These are phyloP conservation scores for Cercospora nicotianae DNA, from an alignment of 2,329 filamentous ascomycete species.

Conservation along the genomic window DNA sequence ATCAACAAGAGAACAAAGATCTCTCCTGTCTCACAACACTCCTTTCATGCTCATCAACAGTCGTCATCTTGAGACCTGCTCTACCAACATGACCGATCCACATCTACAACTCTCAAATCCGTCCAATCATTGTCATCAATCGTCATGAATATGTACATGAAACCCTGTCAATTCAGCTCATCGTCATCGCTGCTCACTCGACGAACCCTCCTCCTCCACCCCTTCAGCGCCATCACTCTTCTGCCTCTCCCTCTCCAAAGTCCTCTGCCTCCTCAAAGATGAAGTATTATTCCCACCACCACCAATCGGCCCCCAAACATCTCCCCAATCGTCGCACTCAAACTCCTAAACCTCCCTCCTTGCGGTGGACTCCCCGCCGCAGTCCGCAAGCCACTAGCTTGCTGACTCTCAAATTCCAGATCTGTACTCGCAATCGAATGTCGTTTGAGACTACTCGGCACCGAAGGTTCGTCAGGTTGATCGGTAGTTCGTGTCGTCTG, in stretches of 20 bases:
- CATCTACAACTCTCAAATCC: background rate
- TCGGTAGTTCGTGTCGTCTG: slow-evolving; percentile 14
- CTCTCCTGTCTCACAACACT: background rate
- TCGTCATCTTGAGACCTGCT: background rate
- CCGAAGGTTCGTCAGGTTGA: background rate
- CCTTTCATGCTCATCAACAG: background rate
- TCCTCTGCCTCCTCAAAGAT: slow-evolving; percentile 20
- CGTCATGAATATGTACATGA: background rate
- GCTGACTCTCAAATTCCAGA: slow-evolving; percentile 29
- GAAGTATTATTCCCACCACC: background rate
- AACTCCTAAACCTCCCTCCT: slow-evolving; percentile 26
- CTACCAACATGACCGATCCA: background rate
- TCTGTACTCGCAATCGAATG: slow-evolving; percentile 32
- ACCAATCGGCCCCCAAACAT: slow-evolving; percentile 25
- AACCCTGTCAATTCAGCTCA: background rate
- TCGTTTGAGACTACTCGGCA: slow-evolving; percentile 21
- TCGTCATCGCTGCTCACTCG: background rate
- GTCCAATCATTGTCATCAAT: background rate
- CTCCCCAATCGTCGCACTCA: slow-evolving; percentile 33
- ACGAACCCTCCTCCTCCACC: background rate
- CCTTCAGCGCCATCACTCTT: background rate
- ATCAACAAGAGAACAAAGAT: background rate
- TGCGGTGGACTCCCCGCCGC: slow-evolving; percentile 22
- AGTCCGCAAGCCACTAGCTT: slow-evolving; percentile 19
- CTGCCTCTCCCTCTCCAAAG: slow-evolving; percentile 14